Evolutionary conservation across 306 rosid genomes (phyloP).

Genomic region (Lotus japonicus): DNA sequence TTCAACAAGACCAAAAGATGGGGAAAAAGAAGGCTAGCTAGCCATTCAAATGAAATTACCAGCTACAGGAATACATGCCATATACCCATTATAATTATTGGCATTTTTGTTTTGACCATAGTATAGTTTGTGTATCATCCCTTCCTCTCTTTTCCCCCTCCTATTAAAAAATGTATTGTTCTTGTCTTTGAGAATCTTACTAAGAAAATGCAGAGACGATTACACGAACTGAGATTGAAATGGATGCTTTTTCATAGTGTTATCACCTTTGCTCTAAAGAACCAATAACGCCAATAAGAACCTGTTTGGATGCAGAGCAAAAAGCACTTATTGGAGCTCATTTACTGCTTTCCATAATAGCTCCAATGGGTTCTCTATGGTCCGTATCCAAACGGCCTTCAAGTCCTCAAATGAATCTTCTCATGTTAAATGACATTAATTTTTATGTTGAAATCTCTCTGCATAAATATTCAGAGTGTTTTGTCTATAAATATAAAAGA

Average conservation of each 20-base stretch:
- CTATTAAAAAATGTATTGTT: conserved; percentile 29
- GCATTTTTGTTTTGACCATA: conserved; percentile 39
- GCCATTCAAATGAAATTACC: conserved; percentile 15
- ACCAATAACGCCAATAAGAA: neutral
- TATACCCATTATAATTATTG: conserved; percentile 47
- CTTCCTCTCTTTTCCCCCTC: conserved; percentile 15
- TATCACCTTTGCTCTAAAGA: neutral
- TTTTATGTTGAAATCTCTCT: no score
- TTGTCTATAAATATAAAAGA: no score
- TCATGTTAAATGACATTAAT: no score
- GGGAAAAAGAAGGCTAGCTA: conserved; percentile 54
- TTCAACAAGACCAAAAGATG: conserved; percentile 61
- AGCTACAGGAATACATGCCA: conserved; percentile 42
- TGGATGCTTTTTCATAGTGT: conserved; percentile 26
- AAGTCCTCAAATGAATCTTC: no score
- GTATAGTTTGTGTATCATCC: conserved; percentile 58
- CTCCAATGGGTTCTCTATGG: no score
- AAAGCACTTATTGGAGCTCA: no score
- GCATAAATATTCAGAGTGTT: no score
- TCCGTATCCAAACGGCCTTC: no score
- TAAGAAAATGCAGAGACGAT: conserved; percentile 39
- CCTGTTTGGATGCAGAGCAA: no score
- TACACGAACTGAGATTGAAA: conserved; percentile 42
- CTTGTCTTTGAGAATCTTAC: conserved; percentile 35
- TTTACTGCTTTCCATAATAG: no score